phyloP scores from a whole-genome alignment of 2,329 filamentous ascomycete species.

The Fusarium illudens region DNA sequence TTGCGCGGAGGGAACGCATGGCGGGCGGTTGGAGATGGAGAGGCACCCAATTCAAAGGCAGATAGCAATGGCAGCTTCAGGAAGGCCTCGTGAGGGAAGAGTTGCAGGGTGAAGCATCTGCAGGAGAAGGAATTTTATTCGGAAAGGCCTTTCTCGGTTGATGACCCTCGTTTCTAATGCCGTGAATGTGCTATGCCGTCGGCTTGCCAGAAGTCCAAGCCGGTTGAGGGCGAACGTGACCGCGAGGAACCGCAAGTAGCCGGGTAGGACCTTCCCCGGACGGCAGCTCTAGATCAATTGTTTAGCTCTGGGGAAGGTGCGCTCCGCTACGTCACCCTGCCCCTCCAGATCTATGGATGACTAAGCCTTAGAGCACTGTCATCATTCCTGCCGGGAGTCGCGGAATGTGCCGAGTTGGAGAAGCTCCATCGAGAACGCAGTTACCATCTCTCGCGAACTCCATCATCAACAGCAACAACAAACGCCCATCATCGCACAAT shows the following conservation, averaged over 20 bases:
- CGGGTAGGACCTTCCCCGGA: slow-evolving; percentile 42
- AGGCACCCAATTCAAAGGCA: slow-evolving; percentile 24
- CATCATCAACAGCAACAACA: slow-evolving; percentile 21
- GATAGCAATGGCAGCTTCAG: slow-evolving; percentile 17
- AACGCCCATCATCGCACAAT: slow-evolving; percentile 45
- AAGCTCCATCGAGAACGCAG: slow-evolving; percentile 3
- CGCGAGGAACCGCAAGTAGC: slow-evolving; percentile 48
- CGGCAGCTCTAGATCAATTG: slow-evolving; percentile 12
- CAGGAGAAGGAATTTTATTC: slow-evolving; percentile 13
- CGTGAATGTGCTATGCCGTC: slow-evolving; percentile 42
- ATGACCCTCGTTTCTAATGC: slow-evolving; percentile 33
- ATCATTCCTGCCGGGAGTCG: slow-evolving; percentile 25
- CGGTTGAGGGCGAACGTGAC: slow-evolving; percentile 37
- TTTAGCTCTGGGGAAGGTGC: slow-evolving; percentile 20
- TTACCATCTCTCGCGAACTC: slow-evolving; percentile 16
- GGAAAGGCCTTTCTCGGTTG: slow-evolving; percentile 11
- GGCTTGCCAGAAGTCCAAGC: slow-evolving; percentile 33
- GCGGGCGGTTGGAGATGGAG: slow-evolving; percentile 29
- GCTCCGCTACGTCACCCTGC: slow-evolving; percentile 40
- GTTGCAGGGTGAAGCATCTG: slow-evolving; percentile 13
- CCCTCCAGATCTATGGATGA: slow-evolving; percentile 3
- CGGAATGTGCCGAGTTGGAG: slow-evolving; percentile 26
- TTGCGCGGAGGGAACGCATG: slow-evolving; percentile 66
- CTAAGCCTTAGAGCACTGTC: slow-evolving; percentile 21
- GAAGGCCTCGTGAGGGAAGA: slow-evolving; percentile 10